phyloP scores from a whole-genome alignment of 2,329 filamentous ascomycete genomes.

The Orbilia ellipsospora region DNA sequence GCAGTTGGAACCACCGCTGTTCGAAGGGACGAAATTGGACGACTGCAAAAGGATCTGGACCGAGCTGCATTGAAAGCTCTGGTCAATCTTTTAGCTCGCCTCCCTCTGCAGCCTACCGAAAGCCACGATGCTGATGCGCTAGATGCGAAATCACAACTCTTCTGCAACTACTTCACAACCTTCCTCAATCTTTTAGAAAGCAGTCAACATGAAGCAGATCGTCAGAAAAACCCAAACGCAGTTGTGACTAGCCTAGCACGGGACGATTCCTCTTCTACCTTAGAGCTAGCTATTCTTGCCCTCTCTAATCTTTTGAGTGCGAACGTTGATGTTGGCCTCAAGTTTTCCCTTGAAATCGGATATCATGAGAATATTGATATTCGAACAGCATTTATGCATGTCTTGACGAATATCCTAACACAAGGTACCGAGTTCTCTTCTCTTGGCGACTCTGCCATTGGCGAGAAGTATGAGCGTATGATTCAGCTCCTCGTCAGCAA shows the following conservation, averaged over 20 bases:
- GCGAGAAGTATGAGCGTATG: conserved; percentile 75
- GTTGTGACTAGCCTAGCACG: conserved; percentile 62
- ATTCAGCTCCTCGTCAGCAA: conserved; percentile 73
- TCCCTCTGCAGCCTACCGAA: conserved; percentile 74
- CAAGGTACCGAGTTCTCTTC: conserved; percentile 78
- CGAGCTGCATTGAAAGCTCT: conserved; percentile 73
- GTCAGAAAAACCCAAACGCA: conserved; percentile 57
- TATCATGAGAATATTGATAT: conserved; percentile 78
- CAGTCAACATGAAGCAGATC: conserved; percentile 57
- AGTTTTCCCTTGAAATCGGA: conserved; percentile 76
- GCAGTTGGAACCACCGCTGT: conserved; percentile 54
- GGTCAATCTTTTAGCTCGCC: conserved; percentile 73
- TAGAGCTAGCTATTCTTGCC: conserved; percentile 74
- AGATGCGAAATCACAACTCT: conserved; percentile 77
- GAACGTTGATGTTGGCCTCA: conserved; percentile 77
- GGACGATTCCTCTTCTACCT: conserved; percentile 69
- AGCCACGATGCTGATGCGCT: conserved; percentile 74
- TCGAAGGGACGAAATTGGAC: conserved; percentile 70
- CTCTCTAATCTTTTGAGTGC: conserved; percentile 76
- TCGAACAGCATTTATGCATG: conserved; percentile 75
- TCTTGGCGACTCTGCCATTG: conserved; percentile 74
- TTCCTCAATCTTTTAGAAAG: conserved; percentile 71
- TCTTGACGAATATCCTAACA: conserved; percentile 76
- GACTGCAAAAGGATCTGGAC: conserved; percentile 74
- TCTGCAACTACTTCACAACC: conserved; percentile 76